Percentiles rank a stretch among this genome's conserved stretches.
phyloP scores from a whole-genome alignment of 2,329 filamentous ascomycete genomes.

The Curvularia verruculosa region DNA sequence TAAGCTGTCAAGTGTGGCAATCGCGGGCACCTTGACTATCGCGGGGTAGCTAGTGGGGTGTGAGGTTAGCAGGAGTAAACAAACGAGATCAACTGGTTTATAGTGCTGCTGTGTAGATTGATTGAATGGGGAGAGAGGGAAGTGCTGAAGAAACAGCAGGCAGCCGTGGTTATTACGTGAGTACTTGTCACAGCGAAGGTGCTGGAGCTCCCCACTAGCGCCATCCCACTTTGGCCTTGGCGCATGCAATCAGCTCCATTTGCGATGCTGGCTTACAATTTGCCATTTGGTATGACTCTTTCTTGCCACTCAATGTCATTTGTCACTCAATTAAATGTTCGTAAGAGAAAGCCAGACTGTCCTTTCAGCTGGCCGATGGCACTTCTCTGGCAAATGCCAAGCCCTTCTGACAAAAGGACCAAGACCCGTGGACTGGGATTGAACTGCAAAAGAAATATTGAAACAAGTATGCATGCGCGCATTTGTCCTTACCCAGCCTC shows the following conservation, averaged over 20 bases:
- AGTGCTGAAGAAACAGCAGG: constrained; percentile 19
- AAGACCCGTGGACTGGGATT: neutral
- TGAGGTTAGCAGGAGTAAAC: neutral
- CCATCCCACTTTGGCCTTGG: constrained; percentile 22
- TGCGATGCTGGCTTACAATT: constrained; percentile 1
- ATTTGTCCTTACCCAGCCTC: constrained; percentile 4
- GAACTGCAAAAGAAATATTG: neutral
- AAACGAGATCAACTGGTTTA: constrained; percentile 11
- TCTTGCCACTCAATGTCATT: neutral
- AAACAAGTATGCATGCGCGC: constrained; percentile 8
- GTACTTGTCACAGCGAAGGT: constrained; percentile 28
- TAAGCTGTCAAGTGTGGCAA: constrained; percentile 32
- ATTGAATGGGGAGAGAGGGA: constrained; percentile 6
- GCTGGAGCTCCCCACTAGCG: constrained; percentile 29
- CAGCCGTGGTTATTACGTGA: constrained; percentile 19
- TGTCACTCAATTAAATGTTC: neutral
- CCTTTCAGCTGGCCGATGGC: neutral
- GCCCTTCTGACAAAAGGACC: constrained; percentile 6
- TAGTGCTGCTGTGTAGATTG: constrained; percentile 5
- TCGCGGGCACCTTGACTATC: constrained; percentile 18
- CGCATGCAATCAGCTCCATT: constrained; percentile 14
- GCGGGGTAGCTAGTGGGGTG: constrained; percentile 21
- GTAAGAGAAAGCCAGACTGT: neutral
- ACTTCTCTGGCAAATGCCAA: constrained; percentile 1
- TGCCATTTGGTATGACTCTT: neutral